A percentile compares a stretch with the other conserved stretches of the same genome.
phyloP scores from a whole-genome alignment of 1,284 basidiomycete genomes.

The Tylopilus sp. region DNA sequence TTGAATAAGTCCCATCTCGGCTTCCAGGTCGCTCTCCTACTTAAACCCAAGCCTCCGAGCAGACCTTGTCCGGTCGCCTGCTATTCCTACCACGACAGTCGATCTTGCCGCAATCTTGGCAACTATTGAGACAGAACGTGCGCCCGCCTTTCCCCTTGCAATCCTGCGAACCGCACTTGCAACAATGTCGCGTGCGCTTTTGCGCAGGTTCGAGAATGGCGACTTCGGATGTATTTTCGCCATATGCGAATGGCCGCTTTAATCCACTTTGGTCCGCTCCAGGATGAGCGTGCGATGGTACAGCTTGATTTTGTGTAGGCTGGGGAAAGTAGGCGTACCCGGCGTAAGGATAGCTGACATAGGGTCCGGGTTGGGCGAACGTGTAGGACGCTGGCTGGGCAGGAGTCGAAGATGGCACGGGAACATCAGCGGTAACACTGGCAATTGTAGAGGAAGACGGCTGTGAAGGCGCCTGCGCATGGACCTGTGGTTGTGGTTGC shows the following conservation, averaged over 20 bases:
- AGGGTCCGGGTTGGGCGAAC: slow-evolving; percentile 30
- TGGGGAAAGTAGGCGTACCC: slow-evolving; percentile 30
- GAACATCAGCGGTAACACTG: slow-evolving; percentile 15
- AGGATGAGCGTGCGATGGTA: slow-evolving; percentile 25
- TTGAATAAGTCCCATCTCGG: not conserved
- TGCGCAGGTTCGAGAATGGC: slow-evolving; percentile 36
- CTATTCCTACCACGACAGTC: slow-evolving; percentile 70
- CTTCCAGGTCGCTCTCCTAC: no score
- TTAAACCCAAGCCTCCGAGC: slow-evolving; percentile 55
- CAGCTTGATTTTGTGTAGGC: slow-evolving; percentile 19
- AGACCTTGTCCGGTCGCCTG: slow-evolving; percentile 65
- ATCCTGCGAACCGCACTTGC: slow-evolving; percentile 69
- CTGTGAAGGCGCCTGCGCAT: slow-evolving; percentile 20
- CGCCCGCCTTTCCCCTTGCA: slow-evolving; percentile 75
- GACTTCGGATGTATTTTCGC: slow-evolving; percentile 28
- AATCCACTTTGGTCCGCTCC: slow-evolving; percentile 27
- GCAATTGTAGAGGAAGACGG: slow-evolving; percentile 24
- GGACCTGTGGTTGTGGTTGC: slow-evolving; percentile 20
- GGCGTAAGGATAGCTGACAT: slow-evolving; percentile 32
- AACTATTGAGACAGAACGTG: slow-evolving; percentile 60
- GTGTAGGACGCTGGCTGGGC: slow-evolving; percentile 28
- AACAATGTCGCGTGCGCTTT: slow-evolving; percentile 51
- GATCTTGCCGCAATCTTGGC: slow-evolving; percentile 69
- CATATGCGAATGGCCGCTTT: slow-evolving; percentile 30
- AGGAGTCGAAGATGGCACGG: slow-evolving; percentile 16